Conservation (phyloP, 2,329 filamentous ascomycete genomes). For the Ascochyta pisi region DNA sequence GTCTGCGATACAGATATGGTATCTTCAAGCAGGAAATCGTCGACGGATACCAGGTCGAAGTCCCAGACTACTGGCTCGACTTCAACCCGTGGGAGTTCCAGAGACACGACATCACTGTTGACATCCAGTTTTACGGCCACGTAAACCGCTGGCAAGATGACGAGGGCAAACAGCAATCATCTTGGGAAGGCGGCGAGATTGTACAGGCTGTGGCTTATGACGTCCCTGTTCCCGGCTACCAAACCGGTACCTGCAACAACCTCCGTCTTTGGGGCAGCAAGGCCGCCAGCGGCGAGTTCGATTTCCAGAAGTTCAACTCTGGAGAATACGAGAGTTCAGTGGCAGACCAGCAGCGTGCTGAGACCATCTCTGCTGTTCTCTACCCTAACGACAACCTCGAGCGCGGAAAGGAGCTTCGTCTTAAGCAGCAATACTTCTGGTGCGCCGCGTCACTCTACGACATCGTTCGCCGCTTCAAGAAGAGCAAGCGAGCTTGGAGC, state of each 20-base stretch:
- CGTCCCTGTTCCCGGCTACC: conserved; percentile 87
- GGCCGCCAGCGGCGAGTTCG: conserved; percentile 94
- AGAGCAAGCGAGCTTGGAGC: conserved; percentile 86
- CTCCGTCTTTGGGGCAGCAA: conserved; percentile 97
- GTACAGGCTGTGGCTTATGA: conserved; percentile 94
- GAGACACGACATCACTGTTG: conserved; percentile 90
- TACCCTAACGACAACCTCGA: conserved; percentile 99
- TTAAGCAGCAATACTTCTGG: conserved; percentile 99
- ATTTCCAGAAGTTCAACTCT: conserved; percentile 99
- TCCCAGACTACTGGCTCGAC: conserved; percentile 98
- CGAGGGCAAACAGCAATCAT: conserved; percentile 74
- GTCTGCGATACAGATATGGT: conserved; percentile 86
- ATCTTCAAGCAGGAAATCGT: conserved; percentile 99
- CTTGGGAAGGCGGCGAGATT: conserved; percentile 92
- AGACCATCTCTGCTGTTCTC: conserved; percentile 96
- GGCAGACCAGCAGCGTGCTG: conserved; percentile 96
- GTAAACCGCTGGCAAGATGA: conserved; percentile 76
- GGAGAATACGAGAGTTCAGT: conserved; percentile 98
- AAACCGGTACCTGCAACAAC: conserved; percentile 92
- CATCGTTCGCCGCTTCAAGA: conserved; percentile 98
- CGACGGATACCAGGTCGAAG: conserved; percentile 96
- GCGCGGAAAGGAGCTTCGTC: conserved; percentile 90
- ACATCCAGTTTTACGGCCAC: conserved; percentile 94
- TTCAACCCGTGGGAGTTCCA: conserved; percentile 99
- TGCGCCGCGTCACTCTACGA: conserved; percentile 95